Evolutionary conservation across 768 basidiomycete genomes (phyloP).

Genomic region (Xerocomellus chrysenteron): DNA sequence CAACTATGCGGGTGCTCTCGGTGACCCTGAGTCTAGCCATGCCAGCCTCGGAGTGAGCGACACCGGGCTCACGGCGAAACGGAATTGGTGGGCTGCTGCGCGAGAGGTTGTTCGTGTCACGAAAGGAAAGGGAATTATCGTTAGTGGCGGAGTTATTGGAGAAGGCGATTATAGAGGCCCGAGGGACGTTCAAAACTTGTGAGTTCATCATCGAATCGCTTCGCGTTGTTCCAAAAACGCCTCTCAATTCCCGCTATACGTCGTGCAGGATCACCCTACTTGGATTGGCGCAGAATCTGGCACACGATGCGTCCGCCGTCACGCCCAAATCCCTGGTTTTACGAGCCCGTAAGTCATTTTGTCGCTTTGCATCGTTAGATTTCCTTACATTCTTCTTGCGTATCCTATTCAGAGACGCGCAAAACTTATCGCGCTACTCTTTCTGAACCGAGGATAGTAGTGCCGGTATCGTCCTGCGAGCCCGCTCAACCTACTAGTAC

Average conservation of each 20-base stretch:
- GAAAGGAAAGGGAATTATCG: constrained; percentile 72
- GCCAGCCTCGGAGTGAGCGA: constrained; percentile 50
- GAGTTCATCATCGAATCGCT: constrained; percentile 20
- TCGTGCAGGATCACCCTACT: constrained; percentile 60
- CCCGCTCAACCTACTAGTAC: not conserved
- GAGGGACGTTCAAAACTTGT: constrained; percentile 77
- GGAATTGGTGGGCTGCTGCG: constrained; percentile 84
- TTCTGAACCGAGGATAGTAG: constrained; percentile 68
- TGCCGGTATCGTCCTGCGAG: constrained; percentile 37
- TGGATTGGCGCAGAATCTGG: constrained; percentile 65
- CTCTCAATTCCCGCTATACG: not conserved
- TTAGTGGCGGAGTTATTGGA: constrained; percentile 65
- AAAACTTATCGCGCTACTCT: constrained; percentile 78
- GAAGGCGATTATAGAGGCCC: constrained; percentile 69
- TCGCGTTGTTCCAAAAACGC: not conserved
- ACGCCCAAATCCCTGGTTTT: constrained; percentile 65
- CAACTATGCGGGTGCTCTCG: constrained; percentile 71
- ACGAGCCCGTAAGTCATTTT: constrained; percentile 61
- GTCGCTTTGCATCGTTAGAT: not conserved
- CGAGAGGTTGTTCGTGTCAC: constrained; percentile 77
- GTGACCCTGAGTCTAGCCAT: constrained; percentile 50
- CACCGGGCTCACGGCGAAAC: constrained; percentile 53
- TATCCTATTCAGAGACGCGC: constrained; percentile 61
- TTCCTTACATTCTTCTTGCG: not conserved
- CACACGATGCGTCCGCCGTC: constrained; percentile 60